Percentiles rank a stretch among this genome's conserved stretches.
These are phyloP conservation scores for Corchorus capsularis DNA, from an alignment of 345 rosid species.

Conservation along the genomic window DNA sequence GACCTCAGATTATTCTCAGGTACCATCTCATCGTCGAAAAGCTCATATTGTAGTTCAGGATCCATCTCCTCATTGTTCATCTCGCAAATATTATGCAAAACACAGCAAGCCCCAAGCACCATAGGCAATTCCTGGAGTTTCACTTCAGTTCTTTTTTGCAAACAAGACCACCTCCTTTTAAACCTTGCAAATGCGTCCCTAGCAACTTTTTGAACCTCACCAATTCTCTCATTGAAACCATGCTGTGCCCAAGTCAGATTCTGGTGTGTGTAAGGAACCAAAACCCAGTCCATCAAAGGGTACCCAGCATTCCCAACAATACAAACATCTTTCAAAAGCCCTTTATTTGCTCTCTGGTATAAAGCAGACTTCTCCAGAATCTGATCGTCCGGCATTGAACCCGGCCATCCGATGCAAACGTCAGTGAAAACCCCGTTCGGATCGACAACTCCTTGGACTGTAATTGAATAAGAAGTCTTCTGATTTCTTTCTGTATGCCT, in stretches of 20 bases:
- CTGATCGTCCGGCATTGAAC: constrained; percentile 56
- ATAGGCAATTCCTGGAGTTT: constrained; percentile 50
- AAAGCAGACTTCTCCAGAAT: constrained; percentile 39
- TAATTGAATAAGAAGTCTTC: constrained; percentile 51
- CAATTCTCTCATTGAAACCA: constrained; percentile 79
- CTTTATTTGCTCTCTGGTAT: constrained; percentile 38
- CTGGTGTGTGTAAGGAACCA: constrained; percentile 77
- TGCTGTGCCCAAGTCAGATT: constrained; percentile 85
- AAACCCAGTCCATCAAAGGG: constrained; percentile 72
- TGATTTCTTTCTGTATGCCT: constrained; percentile 60
- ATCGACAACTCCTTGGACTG: constrained; percentile 54
- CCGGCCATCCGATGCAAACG: constrained; percentile 61
- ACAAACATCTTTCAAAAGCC: constrained; percentile 67
- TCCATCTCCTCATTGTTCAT: constrained; percentile 38
- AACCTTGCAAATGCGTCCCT: constrained; percentile 65
- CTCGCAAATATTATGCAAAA: constrained; percentile 55
- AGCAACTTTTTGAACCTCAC: constrained; percentile 54
- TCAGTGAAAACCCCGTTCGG: constrained; percentile 51
- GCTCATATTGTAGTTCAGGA: constrained; percentile 31
- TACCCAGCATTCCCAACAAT: constrained; percentile 70
- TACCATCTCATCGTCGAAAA: constrained; percentile 48
- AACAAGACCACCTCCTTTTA: constrained; percentile 53
- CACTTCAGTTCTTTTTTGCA: constrained; percentile 56
- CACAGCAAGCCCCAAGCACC: constrained; percentile 58
- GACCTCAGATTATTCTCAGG: constrained; percentile 37